phyloP scores from a whole-genome alignment of 1,284 basidiomycete genomes.

The Ceratobasidium sp. region DNA sequence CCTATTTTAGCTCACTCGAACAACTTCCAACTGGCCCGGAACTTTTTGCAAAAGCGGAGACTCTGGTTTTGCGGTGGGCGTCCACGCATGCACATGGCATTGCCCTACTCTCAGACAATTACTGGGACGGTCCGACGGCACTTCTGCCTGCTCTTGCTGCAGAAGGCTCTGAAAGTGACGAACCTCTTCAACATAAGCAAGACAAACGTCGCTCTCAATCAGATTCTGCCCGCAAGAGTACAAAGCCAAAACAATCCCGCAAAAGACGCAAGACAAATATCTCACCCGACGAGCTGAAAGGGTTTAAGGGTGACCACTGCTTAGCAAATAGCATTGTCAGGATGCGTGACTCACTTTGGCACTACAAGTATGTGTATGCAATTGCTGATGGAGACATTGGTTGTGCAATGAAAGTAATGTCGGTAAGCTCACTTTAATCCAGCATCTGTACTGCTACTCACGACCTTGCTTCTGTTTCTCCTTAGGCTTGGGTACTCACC shows the following conservation, averaged over 20 bases:
- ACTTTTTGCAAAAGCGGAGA: not conserved
- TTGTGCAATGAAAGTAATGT: constrained; percentile 13
- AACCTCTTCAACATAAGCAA: not conserved
- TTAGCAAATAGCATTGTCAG: constrained; percentile 17
- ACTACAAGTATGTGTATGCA: not conserved
- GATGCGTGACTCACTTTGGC: not conserved
- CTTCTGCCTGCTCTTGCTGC: too few species aligned
- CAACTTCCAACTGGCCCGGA: not conserved
- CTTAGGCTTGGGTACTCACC: constrained; percentile 5
- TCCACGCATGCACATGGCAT: not conserved
- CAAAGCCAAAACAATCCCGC: not conserved
- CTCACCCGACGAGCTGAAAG: too few species aligned
- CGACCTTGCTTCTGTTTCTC: not conserved
- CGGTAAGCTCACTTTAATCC: not conserved
- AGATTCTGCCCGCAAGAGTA: not conserved
- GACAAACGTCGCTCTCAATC: not conserved
- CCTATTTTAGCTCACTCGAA: not conserved
- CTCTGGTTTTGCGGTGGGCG: not conserved
- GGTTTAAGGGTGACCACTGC: not conserved
- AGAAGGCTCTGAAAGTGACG: too few species aligned
- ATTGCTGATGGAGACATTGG: constrained; percentile 28
- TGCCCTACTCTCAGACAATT: not conserved
- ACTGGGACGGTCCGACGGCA: constrained; percentile 17
- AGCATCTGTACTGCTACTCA: not conserved
- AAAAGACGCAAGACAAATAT: not conserved